Evolutionary conservation across 495 filamentous ascomycete species (phyloP), one percentile per base, ranked within the genome.

Genomic region (Neurospora sp.): DNA sequence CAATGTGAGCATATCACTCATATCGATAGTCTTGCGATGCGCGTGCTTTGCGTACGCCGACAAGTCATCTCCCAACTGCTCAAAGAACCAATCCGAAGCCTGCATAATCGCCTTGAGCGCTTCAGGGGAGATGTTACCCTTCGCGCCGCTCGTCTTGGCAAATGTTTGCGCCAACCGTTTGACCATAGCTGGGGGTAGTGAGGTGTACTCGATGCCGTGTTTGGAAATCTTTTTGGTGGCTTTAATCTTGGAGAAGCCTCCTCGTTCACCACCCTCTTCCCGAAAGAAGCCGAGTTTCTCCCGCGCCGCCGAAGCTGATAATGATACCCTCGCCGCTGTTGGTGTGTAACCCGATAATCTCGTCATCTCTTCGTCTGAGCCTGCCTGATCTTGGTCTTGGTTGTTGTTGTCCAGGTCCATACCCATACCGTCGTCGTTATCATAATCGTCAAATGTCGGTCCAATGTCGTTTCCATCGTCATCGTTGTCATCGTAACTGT

Each of bases 21-120:
- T 93, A 71, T 96, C 91, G 78, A 97, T 94, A 5, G 89, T 93
- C 80, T 91, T 94, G 48, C 94, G 88, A 39, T 90, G 89, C 5
- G 92, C 93, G 80, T 97, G 94, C 69, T 90, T 85, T 10, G 94
- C 91, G 81, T 94, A 97, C 2, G 86, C 89, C 4, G 87, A 88
- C 73, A 97, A 83, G 77, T 96, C 93, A 35, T 92, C 92, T 72
- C 92, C 88, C 16, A 90, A 84, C 80, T 97, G 94, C 77, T 95
- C 91, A 78, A 97, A 96, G 81, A 93, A 97, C 90, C 92, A 94
- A 41, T 94, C 92, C 20, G 91, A 91, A 18, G 93, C 92, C 77
- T 92, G 89, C 78, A 90, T 89, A 44, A 97, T 90, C 35, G 89
- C 89, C 20, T 87, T 86, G 71, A 97, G 83, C 2, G 91, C 89